Evolutionary conservation across 164 flowering plant species (phyloP), one percentile per base, ranked within the genome.

Genomic region (Piper betle): DNA sequence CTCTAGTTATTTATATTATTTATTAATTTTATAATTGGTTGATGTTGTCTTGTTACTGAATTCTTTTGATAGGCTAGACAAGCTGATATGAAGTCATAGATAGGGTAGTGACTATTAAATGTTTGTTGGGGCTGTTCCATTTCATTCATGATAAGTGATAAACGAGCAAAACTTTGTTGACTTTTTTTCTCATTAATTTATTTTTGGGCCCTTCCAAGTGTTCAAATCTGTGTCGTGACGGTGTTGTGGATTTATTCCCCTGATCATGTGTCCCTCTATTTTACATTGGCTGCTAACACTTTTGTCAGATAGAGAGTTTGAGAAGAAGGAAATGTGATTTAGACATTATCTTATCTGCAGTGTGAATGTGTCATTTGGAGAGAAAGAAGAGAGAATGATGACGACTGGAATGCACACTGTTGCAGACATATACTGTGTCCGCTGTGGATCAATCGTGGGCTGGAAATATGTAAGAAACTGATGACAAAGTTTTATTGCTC

Each of bases 391-490:
- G 9, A 69, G 91, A 37, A 41, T 74, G 77, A 84, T 87, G 95
- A 74, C 78, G 50, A 84, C 92, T 16, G 97, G 97, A 64, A 15
- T 79, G 87, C 92, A 87, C 74, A 82, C 79, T 17, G 92, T 85
- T 60, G 83, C 69, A 55, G 90, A 85, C 73, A 81, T 85, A 38
- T 90, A 79, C 66, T 90, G 97, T 65, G 82, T 84, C 43, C 74
- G 79, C 0, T 90, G 97, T 66, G 88, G 92, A 18, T 72, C 86
- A 19, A 75, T 82, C 50, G 80, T 90, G 43, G 97, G 97, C 3
- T 90, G 95, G 95, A 85, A 79, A 87, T 85, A 87, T 69, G 97
- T 89, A 73, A 83, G 82, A 67, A 52, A 52, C 4, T 19, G 37
- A 41, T 6, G n/a, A 58, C 18, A 62, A 18, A 20, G 60, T 69